Evolutionary conservation across 2,329 filamentous ascomycete genomes (phyloP), one percentile per base, ranked within the genome.

Genomic region (Aspergillus floridensis): DNA sequence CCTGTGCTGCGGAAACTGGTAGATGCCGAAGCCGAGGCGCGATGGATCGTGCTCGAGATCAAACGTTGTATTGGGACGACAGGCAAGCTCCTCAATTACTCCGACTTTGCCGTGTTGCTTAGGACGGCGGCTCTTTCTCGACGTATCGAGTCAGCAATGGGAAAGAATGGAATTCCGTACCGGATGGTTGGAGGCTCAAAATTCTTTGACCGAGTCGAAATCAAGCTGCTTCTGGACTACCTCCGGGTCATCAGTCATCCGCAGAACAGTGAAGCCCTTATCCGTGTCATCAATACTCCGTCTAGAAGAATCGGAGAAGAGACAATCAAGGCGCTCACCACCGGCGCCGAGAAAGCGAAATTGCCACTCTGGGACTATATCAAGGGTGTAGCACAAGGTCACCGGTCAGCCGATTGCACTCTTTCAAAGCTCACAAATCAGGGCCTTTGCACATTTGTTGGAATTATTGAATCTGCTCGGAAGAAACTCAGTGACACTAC

Each of bases 171-270:
- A 1, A 86, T 98, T 46, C 84, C 92, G 0, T 99, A 98, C 75
- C 87, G 87, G 53, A 97, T 98, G 93, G 88, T 98, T 54, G 93
- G 89, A 68, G 93, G 95, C 2, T 86, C 87, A 63, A 90, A 91
- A 59, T 99, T 99, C 73, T 98, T 96, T 69, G 95, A 99, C 66
- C 87, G 95, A 54, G 84, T 86, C 3, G 93, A 99, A 72, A 89
- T 98, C 70, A 96, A 95, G 73, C 82, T 92, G 6, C 73, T 98
- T 0, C 77, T 98, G 4, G 92, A 97, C 72, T 98, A 99, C 72
- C 80, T 98, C 14, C 86, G 92, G 32, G 88, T 96, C 3, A 86
- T 97, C 32, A 86, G 91, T 68, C 89, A 96, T 63, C 91, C 92
- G 1, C 84, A 90, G 49, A 93, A 96, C 71, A 96, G 93, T 66